Base-by-base conservation (phyloP, 495 filamentous ascomycete species). In the Aspergillus ostianus region DNA sequence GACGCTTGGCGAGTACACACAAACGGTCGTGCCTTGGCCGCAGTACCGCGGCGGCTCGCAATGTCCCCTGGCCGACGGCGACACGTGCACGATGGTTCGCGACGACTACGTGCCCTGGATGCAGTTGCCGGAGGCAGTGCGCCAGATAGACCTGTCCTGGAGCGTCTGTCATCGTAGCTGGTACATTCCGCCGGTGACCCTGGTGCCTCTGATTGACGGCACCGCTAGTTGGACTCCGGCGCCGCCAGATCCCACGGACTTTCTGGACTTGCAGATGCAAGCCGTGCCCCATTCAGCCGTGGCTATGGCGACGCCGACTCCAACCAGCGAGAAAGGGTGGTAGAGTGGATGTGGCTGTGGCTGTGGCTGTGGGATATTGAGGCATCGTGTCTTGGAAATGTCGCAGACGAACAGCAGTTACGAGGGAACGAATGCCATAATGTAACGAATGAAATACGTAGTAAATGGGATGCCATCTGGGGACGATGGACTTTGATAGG, bases 11-110 rank as follows among this genome's bases (percentile, higher is more conserved):
- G 55, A 66, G 20, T 66, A 64, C 32, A 63, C 61, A 3, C 61
- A 63, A 46, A 53, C 65, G 0, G 27, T 70, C 3, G 59, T 70
- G 47, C 68, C 68, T 6, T 70, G 65, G 65, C 53, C 59, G 21
- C 59, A 68, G 63, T 70, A 63, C 26, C 52, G 52, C 12, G 68
- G 68, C n/a, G 68, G 65, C 12, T 47, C 46, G 30, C 68, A 70
- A 41, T 70, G 68, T 50, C 59, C 63, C 20, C 17, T 64, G 12
- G 8, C 8, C 36, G 30, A 58, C 20, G 57, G 51, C 13, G 30
- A 55, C 15, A 53, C 45, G 19, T 70, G 68, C 47, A 61, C 56
- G 7, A 66, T 68, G 19, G 44, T 70, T 20, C 65, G 68, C 21
- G 65, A 70, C 32, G 65, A 70, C 27, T 56, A 56, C 36, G 6